Base-by-base conservation (phyloP, 148 eudicot species). In the Selenicereus undatus region DNA sequence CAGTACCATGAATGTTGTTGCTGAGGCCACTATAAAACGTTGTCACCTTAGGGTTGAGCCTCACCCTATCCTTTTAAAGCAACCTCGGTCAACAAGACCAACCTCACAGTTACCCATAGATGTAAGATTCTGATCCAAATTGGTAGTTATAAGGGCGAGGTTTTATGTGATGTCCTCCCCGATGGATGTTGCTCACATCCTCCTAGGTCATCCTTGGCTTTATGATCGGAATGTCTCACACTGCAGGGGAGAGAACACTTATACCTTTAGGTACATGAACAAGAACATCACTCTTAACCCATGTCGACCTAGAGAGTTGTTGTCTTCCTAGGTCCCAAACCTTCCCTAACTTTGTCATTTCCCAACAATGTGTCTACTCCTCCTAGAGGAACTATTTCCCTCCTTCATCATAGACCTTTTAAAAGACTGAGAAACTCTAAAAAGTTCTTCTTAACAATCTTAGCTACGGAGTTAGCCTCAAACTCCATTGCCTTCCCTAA, bases 221-320 rank as follows among this genome's bases (percentile, higher is more conserved):
- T 68, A 68, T 68, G 71, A 68, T n/a, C 0, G 3, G 30, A 9
- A 68, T 68, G 30, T 29, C 35, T 22, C 8, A 9, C 8, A 68
- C 14, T 0, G 9, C 0, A 35, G 75, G 18, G 8, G 75, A 32
- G 48, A 32, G 24, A 73, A 73, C 16, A 69, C 73, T 14, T 69
- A 69, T 39, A 30, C 75, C 45, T 73, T 73, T 39, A 22, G 13
- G 75, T 68, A 9, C 20, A 58, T 9, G 64, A 7, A 56, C 30
- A 42, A 86, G 82, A 72, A 78, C 72, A 58, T 58, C 1, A 58
- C 64, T 58, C 18, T 58, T 66, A 86, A 75, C 0, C 20, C 8
- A 14, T 64, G 42, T 39, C 81, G 74, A 45, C 69, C 72, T 56
- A 68, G 43, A 48, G 85, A 86, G 75, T 77, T 79, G 26, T 85